Base-by-base conservation (phyloP, 2,329 filamentous ascomycete genomes). In the Botrytis galanthina region DNA sequence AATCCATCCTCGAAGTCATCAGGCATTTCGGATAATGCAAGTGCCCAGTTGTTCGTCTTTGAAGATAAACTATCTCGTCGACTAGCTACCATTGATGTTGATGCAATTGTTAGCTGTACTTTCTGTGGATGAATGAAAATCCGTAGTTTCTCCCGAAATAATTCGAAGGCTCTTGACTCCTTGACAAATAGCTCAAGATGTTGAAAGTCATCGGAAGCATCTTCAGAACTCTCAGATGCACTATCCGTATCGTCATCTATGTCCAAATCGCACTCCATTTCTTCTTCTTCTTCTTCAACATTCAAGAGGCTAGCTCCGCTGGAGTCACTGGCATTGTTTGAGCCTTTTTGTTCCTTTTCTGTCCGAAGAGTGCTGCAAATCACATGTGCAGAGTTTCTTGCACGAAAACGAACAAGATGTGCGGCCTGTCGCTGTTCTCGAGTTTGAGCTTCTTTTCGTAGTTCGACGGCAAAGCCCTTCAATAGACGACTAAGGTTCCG, bases 361-460 rank as follows among this genome's bases (percentile, higher is more conserved):
- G n/a, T 26, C 20, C 16, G 26, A 20, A 73, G 32, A 39, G 48
- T 69, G 32, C 63, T 75, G 22, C 75, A 76, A 32, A 76, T 74
- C 20, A 75, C 62, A 59, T 75, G 70, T 10, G 74, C 73, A 20
- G 72, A 62, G 37, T 75, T 76, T 26, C 71, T 76, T 20, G 75
- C 73, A n/a, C 72, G 72, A 57, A 71, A 60, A 2, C 66, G 54
- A 48, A 76, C 74, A 32, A 75, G 73, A n/a, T 69, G 72, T 22
- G 72, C 74, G 6, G 73, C 72, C 29, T 75, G 32, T n/a, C 71
- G 66, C 39, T 75, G 64, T 10, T 70, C 46, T 26, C 51, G 51
- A 7, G 73, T 72, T 39, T 67, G 32, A 48, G 73, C 73, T 60
- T 76, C 75, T 57, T 69, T 69, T 20, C 67, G 42, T 20, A 76